phyloP scores from a whole-genome alignment of 441 rosid genomes.

The Codiaeum variegatum region DNA sequence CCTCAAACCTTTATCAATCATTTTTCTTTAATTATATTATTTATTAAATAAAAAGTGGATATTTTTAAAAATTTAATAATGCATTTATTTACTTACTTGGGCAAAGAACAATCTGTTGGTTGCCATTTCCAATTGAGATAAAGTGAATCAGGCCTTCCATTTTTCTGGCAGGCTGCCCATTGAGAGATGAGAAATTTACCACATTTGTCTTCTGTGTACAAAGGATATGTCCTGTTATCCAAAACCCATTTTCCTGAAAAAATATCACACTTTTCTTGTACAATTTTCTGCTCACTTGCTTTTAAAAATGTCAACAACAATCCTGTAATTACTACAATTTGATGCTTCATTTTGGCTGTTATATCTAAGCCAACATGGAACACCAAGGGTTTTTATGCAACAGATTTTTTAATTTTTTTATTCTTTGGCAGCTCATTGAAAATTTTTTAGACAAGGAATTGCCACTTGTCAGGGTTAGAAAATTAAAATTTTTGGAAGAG shows the following conservation, averaged over 20 bases:
- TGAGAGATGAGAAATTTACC: constrained; percentile 59
- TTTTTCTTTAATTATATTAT: too few species aligned
- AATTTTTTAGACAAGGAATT: too few species aligned
- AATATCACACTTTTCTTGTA: constrained; percentile 55
- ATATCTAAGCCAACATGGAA: not conserved
- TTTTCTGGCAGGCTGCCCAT: constrained; percentile 58
- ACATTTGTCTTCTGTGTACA: constrained; percentile 62
- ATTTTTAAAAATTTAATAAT: too few species aligned
- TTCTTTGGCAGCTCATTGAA: too few species aligned
- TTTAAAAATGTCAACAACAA: not conserved
- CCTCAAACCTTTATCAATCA: constrained; percentile 44
- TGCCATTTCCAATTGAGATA: constrained; percentile 84
- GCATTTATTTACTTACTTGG: constrained; percentile 50
- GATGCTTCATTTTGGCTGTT: constrained; percentile 8
- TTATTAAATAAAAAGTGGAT: too few species aligned
- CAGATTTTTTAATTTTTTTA: too few species aligned
- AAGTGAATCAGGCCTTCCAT: constrained; percentile 61
- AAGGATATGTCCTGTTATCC: constrained; percentile 51
- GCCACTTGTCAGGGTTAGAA: too few species aligned
- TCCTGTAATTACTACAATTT: not conserved
- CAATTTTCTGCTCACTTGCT: constrained; percentile 23
- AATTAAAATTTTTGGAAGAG: too few species aligned
- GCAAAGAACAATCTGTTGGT: constrained; percentile 64
- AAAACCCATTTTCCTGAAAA: constrained; percentile 67
- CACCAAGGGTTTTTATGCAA: too few species aligned